Conservation (phyloP, 495 filamentous ascomycete genomes). For the Hyphodiscus hymeniophilus region DNA sequence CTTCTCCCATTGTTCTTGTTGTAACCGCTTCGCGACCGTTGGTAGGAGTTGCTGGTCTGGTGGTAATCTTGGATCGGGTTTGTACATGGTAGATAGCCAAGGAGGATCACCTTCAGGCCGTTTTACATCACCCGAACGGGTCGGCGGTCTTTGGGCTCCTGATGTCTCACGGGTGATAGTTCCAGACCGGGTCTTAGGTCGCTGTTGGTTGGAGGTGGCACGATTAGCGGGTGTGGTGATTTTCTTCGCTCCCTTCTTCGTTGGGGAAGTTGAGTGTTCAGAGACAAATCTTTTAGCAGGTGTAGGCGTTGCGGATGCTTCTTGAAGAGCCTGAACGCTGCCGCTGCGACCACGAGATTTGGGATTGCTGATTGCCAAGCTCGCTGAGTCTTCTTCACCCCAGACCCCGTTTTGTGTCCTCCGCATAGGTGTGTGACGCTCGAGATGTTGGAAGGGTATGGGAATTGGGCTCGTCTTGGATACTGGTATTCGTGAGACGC, state of each 20-base stretch:
- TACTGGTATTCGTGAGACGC: constrained; percentile 72
- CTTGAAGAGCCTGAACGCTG: constrained; percentile 50
- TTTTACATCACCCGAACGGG: constrained; percentile 47
- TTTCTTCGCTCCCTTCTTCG: constrained; percentile 34
- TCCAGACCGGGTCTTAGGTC: constrained; percentile 56
- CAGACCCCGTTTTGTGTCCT: constrained; percentile 53
- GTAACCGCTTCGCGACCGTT: constrained; percentile 82
- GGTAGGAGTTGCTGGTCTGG: constrained; percentile 94
- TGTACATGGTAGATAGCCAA: constrained; percentile 92
- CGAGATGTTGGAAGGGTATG: constrained; percentile 59
- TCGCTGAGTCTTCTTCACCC: constrained; percentile 51
- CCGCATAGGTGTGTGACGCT: constrained; percentile 59
- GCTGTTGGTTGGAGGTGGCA: constrained; percentile 35
- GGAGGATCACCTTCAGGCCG: constrained; percentile 91
- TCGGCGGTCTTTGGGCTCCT: constrained; percentile 35
- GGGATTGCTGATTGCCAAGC: constrained; percentile 40
- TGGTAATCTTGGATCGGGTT: constrained; percentile 87
- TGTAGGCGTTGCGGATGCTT: constrained; percentile 36
- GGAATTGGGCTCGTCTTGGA: constrained; percentile 68
- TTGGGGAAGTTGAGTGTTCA: constrained; percentile 36
- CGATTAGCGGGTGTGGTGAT: constrained; percentile 28
- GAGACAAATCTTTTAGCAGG: constrained; percentile 32
- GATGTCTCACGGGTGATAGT: constrained; percentile 24
- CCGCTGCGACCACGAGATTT: constrained; percentile 65
- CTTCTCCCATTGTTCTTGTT: constrained; percentile 91